Evolutionary conservation across 2,329 filamentous ascomycete genomes (phyloP).

Genomic region (Sporothrix variecibatus): DNA sequence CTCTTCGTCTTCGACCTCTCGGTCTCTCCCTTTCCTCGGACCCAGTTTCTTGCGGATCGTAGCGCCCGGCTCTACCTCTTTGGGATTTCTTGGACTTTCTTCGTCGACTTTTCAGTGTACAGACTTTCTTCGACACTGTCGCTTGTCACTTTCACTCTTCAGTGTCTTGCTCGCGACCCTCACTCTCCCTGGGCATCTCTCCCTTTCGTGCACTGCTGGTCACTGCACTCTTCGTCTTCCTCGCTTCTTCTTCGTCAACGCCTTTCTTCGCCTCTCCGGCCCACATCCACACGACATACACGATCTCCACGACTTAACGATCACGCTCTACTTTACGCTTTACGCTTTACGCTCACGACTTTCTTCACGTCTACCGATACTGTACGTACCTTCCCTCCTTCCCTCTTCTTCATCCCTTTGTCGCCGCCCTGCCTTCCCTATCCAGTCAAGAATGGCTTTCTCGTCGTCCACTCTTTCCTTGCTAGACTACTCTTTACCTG

Average conservation of each 20-base stretch:
- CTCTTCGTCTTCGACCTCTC: not conserved
- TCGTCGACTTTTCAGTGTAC: not conserved
- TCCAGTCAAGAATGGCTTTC: not conserved
- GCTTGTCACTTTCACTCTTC: not conserved
- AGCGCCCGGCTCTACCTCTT: conserved; percentile 12
- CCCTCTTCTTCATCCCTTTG: conserved; percentile 27
- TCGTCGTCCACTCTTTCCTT: conserved; percentile 6
- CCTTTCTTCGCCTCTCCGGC: not conserved
- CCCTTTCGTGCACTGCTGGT: conserved; percentile 26
- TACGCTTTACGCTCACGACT: not conserved
- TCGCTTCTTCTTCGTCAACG: not conserved
- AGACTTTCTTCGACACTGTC: not conserved
- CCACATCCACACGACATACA: not conserved
- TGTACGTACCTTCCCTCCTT: not conserved
- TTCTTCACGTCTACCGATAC: not conserved
- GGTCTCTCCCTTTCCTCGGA: conserved; percentile 12
- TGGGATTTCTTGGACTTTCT: not conserved
- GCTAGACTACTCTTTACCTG: not conserved
- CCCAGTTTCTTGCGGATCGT: not conserved
- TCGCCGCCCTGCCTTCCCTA: conserved; percentile 28
- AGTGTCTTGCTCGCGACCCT: conserved; percentile 15
- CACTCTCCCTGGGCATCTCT: conserved; percentile 1
- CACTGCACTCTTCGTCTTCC: conserved; percentile 20
- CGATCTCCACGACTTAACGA: not conserved
- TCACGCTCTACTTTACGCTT: not conserved